Conservation (phyloP, 169 alveolate species). For the Plasmodium vinckei region DNA sequence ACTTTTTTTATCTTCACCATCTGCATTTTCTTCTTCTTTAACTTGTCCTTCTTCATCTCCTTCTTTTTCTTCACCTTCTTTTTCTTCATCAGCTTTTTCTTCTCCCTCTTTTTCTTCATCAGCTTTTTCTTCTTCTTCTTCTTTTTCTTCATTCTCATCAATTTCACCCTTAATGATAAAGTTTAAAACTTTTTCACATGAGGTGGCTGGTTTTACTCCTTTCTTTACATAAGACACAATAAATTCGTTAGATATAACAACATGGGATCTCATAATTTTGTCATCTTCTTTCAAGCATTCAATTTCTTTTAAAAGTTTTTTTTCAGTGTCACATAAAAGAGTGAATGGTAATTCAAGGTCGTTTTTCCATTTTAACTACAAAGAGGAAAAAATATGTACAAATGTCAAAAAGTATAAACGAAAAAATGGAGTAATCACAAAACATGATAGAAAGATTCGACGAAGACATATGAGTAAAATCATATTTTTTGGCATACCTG, state of each 20-base stretch:
- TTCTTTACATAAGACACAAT: slow-evolving; percentile 77
- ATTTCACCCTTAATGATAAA: slow-evolving; percentile 43
- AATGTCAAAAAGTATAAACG: no score
- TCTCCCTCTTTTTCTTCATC: background rate
- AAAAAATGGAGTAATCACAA: no score
- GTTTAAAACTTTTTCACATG: slow-evolving; percentile 23
- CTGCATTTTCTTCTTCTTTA: background rate
- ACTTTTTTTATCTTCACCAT: background rate
- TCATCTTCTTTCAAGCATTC: slow-evolving; percentile 77
- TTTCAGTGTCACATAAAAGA: slow-evolving; percentile 78
- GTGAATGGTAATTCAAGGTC: slow-evolving; percentile 76
- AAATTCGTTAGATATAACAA: slow-evolving; percentile 77
- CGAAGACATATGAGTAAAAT: no score
- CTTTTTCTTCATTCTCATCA: slow-evolving; percentile 2
- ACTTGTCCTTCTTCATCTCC: background rate
- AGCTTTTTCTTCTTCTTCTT: background rate
- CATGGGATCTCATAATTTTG: slow-evolving; percentile 77
- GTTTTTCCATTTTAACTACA: slow-evolving; percentile 79
- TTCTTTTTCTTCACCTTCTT: background rate
- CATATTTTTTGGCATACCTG: slow-evolving; percentile 7
- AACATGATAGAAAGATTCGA: no score
- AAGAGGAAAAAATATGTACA: no score
- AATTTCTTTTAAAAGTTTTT: slow-evolving; percentile 76
- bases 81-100: background rate
- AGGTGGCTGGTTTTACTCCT: slow-evolving; percentile 80